Evolutionary conservation across 1,284 basidiomycete genomes (phyloP).

Genomic region (Cutaneotrichosporon arboriforme): DNA sequence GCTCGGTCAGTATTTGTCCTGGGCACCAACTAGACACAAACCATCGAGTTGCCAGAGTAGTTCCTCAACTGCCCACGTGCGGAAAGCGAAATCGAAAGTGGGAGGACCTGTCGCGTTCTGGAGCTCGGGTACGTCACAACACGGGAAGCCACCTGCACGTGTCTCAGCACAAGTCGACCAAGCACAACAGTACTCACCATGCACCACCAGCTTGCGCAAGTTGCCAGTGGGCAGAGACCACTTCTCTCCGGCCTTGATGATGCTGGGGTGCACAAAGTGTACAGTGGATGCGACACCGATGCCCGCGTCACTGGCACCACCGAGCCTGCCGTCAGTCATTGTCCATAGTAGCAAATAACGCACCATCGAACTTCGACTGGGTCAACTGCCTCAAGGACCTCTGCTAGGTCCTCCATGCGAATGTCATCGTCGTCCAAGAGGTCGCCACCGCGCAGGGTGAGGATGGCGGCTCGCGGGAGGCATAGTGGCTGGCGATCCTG

Average conservation of each 20-base stretch:
- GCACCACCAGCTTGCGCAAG: neutral
- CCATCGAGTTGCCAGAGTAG: constrained; percentile 2
- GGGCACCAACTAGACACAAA: neutral
- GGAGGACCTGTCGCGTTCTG: neutral
- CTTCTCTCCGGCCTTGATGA: neutral
- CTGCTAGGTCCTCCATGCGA: neutral
- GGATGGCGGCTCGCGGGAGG: neutral
- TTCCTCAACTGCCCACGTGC: neutral
- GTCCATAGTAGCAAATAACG: neutral
- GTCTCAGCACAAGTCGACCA: neutral
- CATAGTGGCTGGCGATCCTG: neutral
- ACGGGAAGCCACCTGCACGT: neutral
- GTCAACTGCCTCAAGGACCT: neutral
- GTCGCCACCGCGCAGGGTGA: constrained; percentile 2
- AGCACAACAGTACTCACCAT: neutral
- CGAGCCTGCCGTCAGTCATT: neutral
- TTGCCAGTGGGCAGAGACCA: neutral
- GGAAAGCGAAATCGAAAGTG: neutral
- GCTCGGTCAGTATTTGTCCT: neutral
- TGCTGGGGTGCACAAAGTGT: constrained; percentile 1
- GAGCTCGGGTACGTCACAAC: neutral
- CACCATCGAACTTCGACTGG: constrained; percentile 1
- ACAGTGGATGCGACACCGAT: neutral
- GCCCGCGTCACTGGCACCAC: neutral
- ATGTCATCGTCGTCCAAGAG: constrained; percentile 1